Evolutionary conservation across 1,284 basidiomycete species (phyloP).

Genomic region (Ganoderma sinense): DNA sequence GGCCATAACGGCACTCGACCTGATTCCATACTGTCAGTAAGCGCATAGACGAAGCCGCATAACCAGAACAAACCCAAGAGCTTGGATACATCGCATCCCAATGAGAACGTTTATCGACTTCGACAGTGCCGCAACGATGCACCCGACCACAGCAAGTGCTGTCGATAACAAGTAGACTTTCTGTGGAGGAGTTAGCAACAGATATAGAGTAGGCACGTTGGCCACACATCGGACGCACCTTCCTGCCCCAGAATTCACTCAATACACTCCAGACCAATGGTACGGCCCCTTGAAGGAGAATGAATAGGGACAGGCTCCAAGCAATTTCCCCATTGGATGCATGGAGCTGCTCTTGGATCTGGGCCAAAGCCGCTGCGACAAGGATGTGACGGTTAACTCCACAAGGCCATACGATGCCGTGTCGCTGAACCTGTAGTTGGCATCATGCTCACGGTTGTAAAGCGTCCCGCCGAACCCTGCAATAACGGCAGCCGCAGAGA

Average conservation of each 20-base stretch:
- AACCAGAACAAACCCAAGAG: slow-evolving; percentile 56
- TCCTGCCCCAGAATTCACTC: slow-evolving; percentile 84
- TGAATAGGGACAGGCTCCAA: slow-evolving; percentile 79
- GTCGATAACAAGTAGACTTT: slow-evolving; percentile 72
- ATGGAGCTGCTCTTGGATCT: slow-evolving; percentile 70
- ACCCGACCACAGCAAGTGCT: slow-evolving; percentile 67
- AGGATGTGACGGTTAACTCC: slow-evolving; percentile 9
- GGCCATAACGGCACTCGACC: slow-evolving; percentile 78
- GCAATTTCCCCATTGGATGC: slow-evolving; percentile 77
- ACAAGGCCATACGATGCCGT: not conserved
- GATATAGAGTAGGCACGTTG: slow-evolving; percentile 8
- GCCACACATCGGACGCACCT: slow-evolving; percentile 51
- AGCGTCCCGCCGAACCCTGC: slow-evolving; percentile 75
- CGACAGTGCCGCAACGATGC: slow-evolving; percentile 70
- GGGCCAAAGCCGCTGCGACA: slow-evolving; percentile 61
- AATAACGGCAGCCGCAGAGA: slow-evolving; percentile 69
- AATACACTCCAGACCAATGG: slow-evolving; percentile 78
- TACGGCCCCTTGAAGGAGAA: slow-evolving; percentile 76
- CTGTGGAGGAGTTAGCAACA: slow-evolving; percentile 41
- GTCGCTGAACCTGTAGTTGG: not conserved
- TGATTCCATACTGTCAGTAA: slow-evolving; percentile 37
- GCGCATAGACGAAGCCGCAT: too few species aligned
- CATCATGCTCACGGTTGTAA: slow-evolving; percentile 63
- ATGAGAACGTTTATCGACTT: slow-evolving; percentile 76
- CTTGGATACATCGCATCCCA: slow-evolving; percentile 76